Evolutionary conservation across 352 stramenopile genomes (phyloP), one percentile per base, ranked within the genome.

Genomic region (Globisporangium okanoganense): DNA sequence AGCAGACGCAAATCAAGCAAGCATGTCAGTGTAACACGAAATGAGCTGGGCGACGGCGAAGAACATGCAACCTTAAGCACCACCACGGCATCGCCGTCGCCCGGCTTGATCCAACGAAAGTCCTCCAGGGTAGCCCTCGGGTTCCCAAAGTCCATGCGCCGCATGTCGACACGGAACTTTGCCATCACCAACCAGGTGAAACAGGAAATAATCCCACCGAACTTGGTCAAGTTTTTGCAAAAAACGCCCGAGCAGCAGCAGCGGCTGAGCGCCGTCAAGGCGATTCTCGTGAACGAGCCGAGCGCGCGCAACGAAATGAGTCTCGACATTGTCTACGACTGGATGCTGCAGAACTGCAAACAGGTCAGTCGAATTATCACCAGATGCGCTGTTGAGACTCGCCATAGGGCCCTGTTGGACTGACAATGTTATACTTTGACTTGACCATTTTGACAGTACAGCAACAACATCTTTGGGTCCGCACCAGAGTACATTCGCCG

Each of bases 311-410:
- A 85, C 41, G 82, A 92, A 57, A 62, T 80, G 43, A 88, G 79
- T 56, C 77, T 90, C 31, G 76, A 89, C 20, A 41, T 89, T 1
- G 76, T 92, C 5, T 92, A 89, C 70, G 69, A 76, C 43, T 92
- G 82, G 82, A 92, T 92, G 82, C 69, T 89, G 49, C 72, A 82
- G 41, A 88, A 90, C 70, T 92, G 82, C 56, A 87, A 88, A 54
- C 78, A 88, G 59, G 72, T 79, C 10, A 18, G 36, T 3, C 10
- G 36, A 41, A 64, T n/a, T 29, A 48, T 8, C 5, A 10, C 33
- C 3, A 40, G 27, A 31, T 22, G n/a, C 9, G 40, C 40, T 50
- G 12, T 16, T n/a, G 18, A 18, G 10, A 29, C 10, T 27, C 53
- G 29, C n/a, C 13, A 14, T 10, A 3, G 12, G 47, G n/a, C 16